Percentiles rank a stretch among this genome's conserved stretches.
These are phyloP conservation scores for Saturnispora saitoi DNA, from an alignment of 805 yeast species.

Conservation along the genomic window DNA sequence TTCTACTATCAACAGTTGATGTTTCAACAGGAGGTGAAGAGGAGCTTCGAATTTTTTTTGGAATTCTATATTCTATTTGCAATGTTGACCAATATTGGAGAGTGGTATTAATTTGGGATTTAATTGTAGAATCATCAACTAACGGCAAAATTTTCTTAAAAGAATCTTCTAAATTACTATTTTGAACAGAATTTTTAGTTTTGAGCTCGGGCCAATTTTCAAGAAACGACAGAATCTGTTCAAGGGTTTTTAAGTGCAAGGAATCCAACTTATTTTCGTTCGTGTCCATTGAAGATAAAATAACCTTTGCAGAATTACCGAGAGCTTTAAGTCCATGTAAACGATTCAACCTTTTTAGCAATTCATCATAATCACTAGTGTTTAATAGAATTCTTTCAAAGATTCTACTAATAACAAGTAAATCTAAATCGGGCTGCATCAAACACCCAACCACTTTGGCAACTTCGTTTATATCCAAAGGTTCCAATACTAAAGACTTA, in stretches of 20 bases:
- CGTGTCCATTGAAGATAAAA: slow-evolving; percentile 12
- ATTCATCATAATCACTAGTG: slow-evolving; percentile 28
- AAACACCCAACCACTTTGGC: slow-evolving; percentile 74
- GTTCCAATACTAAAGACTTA: slow-evolving; percentile 43
- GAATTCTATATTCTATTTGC: slow-evolving; percentile 80
- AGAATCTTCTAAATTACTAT: slow-evolving; percentile 62
- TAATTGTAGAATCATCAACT: slow-evolving; percentile 19
- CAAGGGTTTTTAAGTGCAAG: slow-evolving; percentile 34
- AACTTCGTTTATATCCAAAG: slow-evolving; percentile 51
- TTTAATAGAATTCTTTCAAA: slow-evolving; percentile 55
- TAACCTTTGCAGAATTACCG: slow-evolving; percentile 45
- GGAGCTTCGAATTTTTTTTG: slow-evolving; percentile 40
- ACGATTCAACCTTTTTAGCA: slow-evolving; percentile 54
- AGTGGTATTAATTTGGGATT: slow-evolving; percentile 34
- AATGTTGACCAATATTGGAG: slow-evolving; percentile 62
- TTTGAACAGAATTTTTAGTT: slow-evolving; percentile 59
- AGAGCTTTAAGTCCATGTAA: slow-evolving; percentile 84
- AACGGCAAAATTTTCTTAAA: slow-evolving; percentile 35
- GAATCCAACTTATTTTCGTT: slow-evolving; percentile 11
- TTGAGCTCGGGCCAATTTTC: slow-evolving; percentile 62
- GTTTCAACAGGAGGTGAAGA: neutral
- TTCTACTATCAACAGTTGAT: slow-evolving; percentile 19
- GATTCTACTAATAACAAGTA: slow-evolving; percentile 52
- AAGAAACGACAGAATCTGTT: slow-evolving; percentile 49
- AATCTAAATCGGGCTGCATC: slow-evolving; percentile 63